A percentile compares a stretch with the other conserved stretches of the same genome.
phyloP scores from a whole-genome alignment of 2,329 filamentous ascomycete species.

The Pseudogymnoascus sp. region DNA sequence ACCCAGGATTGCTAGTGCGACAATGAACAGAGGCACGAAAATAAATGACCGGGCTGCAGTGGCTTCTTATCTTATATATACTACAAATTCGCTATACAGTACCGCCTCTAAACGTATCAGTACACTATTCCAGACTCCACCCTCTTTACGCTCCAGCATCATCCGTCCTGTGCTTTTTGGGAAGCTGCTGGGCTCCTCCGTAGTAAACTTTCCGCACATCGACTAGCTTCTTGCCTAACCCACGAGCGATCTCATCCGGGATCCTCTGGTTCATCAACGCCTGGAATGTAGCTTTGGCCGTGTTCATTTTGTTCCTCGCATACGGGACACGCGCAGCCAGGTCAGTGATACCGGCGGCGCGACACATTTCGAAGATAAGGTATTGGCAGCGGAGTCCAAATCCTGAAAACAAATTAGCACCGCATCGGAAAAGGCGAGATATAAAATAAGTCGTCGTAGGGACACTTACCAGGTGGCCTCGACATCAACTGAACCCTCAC shows the following conservation, averaged over 20 bases:
- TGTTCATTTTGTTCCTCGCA: slow-evolving; percentile 94
- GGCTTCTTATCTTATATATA: slow-evolving; percentile 7
- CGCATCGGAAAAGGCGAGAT: background rate
- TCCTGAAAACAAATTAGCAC: slow-evolving; percentile 45
- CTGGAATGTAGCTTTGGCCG: slow-evolving; percentile 82
- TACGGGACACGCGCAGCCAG: slow-evolving; percentile 76
- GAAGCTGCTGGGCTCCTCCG: slow-evolving; percentile 45
- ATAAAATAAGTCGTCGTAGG: background rate
- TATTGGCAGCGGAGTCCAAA: slow-evolving; percentile 90
- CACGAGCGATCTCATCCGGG: slow-evolving; percentile 83
- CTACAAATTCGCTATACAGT: slow-evolving; percentile 7
- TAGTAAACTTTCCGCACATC: slow-evolving; percentile 98
- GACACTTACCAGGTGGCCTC: slow-evolving; percentile 73
- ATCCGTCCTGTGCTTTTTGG: background rate
- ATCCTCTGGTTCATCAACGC: slow-evolving; percentile 77
- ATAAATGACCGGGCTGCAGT: background rate
- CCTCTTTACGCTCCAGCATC: background rate
- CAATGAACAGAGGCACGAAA: background rate
- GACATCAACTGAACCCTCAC: slow-evolving; percentile 74
- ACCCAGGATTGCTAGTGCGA: background rate
- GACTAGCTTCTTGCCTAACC: slow-evolving; percentile 88
- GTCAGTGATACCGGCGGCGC: slow-evolving; percentile 78
- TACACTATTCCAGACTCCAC: background rate
- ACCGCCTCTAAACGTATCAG: slow-evolving; percentile 1
- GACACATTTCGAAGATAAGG: slow-evolving; percentile 90